Evolutionary conservation across 2,329 filamentous ascomycete genomes (phyloP).

Genomic region (Claviceps purpurea): DNA sequence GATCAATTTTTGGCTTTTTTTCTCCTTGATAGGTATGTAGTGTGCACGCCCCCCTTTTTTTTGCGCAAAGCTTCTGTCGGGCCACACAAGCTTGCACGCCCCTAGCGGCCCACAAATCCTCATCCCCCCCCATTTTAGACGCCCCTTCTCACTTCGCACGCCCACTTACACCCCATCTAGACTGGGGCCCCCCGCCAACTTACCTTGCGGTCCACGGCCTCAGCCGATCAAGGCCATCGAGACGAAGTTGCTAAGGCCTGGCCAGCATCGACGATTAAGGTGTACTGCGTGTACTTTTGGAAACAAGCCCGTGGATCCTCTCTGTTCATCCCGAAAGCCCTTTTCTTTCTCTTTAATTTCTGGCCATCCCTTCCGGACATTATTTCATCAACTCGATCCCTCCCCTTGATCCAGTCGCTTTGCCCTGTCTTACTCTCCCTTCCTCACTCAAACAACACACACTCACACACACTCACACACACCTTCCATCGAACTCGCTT

Average conservation of each 20-base stretch:
- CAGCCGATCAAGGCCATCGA: conserved; percentile 6
- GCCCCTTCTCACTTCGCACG: background rate
- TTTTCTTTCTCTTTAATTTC: background rate
- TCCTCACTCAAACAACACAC: background rate
- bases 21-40: background rate
- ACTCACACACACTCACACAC: background rate
- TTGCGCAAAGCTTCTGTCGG: too few relatives aligned
- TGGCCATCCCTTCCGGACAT: conserved; percentile 3
- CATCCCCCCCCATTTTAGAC: background rate
- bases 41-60: background rate
- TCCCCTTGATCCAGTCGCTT: background rate
- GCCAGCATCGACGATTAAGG: conserved; percentile 7
- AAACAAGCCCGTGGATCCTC: conserved; percentile 5
- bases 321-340: conserved; percentile 3
- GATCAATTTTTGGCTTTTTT: background rate
- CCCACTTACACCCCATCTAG: background rate
- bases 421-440: background rate
- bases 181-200: background rate
- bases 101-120: background rate
- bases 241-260: background rate
- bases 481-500: background rate
- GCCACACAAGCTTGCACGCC: too few relatives aligned
- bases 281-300: background rate
- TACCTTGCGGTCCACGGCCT: conserved; percentile 6
- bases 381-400: conserved; percentile 5